Conservation (phyloP, 2,329 filamentous ascomycete species). For the Gremmenia infestans region DNA sequence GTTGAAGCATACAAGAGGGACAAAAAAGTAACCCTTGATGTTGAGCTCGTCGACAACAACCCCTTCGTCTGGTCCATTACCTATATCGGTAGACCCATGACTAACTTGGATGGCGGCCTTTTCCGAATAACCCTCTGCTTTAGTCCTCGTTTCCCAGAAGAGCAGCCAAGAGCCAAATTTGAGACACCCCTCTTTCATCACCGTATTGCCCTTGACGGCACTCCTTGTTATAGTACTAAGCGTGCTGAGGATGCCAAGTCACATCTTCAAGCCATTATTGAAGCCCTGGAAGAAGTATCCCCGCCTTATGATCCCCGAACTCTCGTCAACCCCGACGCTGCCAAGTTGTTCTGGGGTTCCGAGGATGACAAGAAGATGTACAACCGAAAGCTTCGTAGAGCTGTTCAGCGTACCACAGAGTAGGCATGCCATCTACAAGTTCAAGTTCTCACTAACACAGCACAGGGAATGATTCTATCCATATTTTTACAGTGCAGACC, state of each 20-base stretch:
- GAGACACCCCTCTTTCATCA: constrained; percentile 84
- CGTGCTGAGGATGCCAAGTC: constrained; percentile 71
- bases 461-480: constrained; percentile 17
- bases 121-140: constrained; percentile 77
- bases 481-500: not conserved
- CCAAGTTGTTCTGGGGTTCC: constrained; percentile 80
- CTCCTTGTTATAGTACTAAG: constrained; percentile 74
- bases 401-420: constrained; percentile 66
- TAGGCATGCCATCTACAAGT: constrained; percentile 26
- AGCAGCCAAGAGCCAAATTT: constrained; percentile 79
- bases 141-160: constrained; percentile 79
- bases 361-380: constrained; percentile 78
- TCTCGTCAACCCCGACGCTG: constrained; percentile 79
- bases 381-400: constrained; percentile 72
- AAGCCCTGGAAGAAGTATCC: constrained; percentile 77
- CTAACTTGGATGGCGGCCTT: constrained; percentile 85
- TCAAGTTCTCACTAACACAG: constrained; percentile 4
- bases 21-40: constrained; percentile 65
- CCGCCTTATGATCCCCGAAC: constrained; percentile 88
- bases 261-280: constrained; percentile 80
- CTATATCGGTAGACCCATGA: constrained; percentile 89
- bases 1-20: constrained; percentile 67
- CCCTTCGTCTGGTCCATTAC: constrained; percentile 87
- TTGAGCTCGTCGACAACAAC: constrained; percentile 73
- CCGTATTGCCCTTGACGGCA: constrained; percentile 73